Conservation (phyloP, 805 yeast genomes). For the Maudiozyma bulderi region DNA sequence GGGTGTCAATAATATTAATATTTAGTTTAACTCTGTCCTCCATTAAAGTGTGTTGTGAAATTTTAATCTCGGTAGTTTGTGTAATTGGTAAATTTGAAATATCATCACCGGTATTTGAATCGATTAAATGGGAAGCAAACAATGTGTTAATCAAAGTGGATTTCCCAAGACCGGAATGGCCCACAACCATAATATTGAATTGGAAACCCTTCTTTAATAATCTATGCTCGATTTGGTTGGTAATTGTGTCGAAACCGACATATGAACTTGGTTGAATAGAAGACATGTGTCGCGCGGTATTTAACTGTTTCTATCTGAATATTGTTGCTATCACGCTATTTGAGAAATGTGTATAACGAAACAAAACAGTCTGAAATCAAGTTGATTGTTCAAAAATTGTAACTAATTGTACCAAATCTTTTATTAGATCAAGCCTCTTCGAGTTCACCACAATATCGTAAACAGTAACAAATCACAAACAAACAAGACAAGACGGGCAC, state of each 20-base stretch:
- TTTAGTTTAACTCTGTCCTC: slow-evolving; percentile 85
- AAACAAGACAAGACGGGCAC: too few species aligned
- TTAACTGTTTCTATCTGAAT: too few species aligned
- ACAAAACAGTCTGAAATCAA: too few species aligned
- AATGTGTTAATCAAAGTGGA: slow-evolving; percentile 85
- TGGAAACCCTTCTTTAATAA: slow-evolving; percentile 88
- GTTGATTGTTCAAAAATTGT: too few species aligned
- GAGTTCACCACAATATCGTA: too few species aligned
- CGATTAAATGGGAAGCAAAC: slow-evolving; percentile 72
- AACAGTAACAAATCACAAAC: too few species aligned
- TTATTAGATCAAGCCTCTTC: too few species aligned
- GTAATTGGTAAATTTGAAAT: slow-evolving; percentile 61
- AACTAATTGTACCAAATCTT: too few species aligned
- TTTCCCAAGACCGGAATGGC: slow-evolving; percentile 89
- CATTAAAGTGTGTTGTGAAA: slow-evolving; percentile 54
- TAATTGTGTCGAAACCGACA: slow-evolving; percentile 95
- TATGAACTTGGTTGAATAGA: slow-evolving; percentile 52
- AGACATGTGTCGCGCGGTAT: neutral
- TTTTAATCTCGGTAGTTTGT: slow-evolving; percentile 78
- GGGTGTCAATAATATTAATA: slow-evolving; percentile 88
- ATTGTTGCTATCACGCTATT: too few species aligned
- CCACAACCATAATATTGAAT: slow-evolving; percentile 90
- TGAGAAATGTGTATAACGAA: too few species aligned
- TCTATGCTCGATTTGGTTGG: slow-evolving; percentile 88
- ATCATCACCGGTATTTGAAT: slow-evolving; percentile 59